Evolutionary conservation across 1,284 basidiomycete genomes (phyloP).

Genomic region (Cystobasidium sp.): DNA sequence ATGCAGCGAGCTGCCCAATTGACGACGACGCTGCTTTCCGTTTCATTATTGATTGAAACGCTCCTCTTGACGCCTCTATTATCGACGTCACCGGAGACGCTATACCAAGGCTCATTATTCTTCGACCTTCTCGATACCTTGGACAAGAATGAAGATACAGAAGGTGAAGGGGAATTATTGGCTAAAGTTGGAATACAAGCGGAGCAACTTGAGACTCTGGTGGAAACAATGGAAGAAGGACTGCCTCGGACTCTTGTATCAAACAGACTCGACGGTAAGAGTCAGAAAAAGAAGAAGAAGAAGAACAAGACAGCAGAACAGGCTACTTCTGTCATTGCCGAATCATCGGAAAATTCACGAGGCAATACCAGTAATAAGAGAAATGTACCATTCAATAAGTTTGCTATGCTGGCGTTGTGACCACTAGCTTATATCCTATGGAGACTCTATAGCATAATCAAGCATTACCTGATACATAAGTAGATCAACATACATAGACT

Average conservation of each 20-base stretch:
- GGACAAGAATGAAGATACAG: background rate
- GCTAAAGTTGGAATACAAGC: background rate
- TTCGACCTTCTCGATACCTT: constrained; percentile 9
- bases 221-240: constrained; percentile 22
- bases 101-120: constrained; percentile 33
- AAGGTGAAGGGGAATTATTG: background rate
- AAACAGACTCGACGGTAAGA: background rate
- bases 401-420: constrained; percentile 11
- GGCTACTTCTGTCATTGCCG: background rate
- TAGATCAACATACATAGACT: no score
- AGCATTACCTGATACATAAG: no score
- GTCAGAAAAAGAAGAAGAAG: constrained; percentile 8
- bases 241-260: background rate
- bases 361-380: background rate
- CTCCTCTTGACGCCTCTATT: constrained; percentile 15
- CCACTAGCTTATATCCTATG: no score
- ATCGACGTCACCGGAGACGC: background rate
- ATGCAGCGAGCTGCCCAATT: constrained; percentile 36
- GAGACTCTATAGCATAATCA: constrained; percentile 11
- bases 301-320: constrained; percentile 13
- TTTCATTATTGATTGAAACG: constrained; percentile 16
- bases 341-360: background rate
- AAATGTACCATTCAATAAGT: background rate
- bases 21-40: constrained; percentile 19
- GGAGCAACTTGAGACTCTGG: background rate